phyloP scores from a whole-genome alignment of 768 basidiomycete genomes.

The Leccinum broughii region DNA sequence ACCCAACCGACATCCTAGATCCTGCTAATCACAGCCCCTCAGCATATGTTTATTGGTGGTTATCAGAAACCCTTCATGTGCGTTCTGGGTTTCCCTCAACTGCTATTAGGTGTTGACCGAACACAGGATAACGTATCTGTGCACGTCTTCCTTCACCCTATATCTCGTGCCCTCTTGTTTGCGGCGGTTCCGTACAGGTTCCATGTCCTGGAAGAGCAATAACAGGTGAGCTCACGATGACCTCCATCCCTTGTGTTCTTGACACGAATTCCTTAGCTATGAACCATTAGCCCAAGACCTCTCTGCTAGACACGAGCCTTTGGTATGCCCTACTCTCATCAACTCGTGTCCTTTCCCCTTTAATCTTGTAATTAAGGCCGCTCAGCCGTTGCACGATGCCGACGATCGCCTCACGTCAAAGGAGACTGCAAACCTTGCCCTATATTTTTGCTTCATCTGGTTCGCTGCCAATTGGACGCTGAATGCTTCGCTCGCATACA shows the following conservation, averaged over 20 bases:
- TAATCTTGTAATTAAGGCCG: conserved; percentile 8
- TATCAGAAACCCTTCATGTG: conserved; percentile 91
- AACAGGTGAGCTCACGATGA: conserved; percentile 9
- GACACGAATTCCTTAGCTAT: conserved; percentile 21
- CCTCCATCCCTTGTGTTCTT: not conserved
- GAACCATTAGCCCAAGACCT: conserved; percentile 24
- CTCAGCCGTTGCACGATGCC: conserved; percentile 11
- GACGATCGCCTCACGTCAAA: conserved; percentile 50
- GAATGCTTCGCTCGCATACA: conserved; percentile 81
- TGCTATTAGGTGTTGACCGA: conserved; percentile 5
- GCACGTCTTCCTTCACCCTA: conserved; percentile 83
- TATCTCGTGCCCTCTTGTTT: conserved; percentile 71
- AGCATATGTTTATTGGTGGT: conserved; percentile 60
- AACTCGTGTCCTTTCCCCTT: not conserved
- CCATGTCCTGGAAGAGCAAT: conserved; percentile 6
- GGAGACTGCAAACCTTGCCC: conserved; percentile 80
- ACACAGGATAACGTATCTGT: conserved; percentile 81
- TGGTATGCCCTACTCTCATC: conserved; percentile 15
- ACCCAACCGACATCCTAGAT: not conserved
- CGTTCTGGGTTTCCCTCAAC: conserved; percentile 21
- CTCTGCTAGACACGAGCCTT: conserved; percentile 12
- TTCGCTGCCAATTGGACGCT: conserved; percentile 93
- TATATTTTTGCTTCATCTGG: conserved; percentile 86
- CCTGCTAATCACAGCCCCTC: conserved; percentile 10
- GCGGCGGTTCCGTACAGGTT: conserved; percentile 27